Conservation (phyloP, 805 yeast species). For the Saccharomycopsis malanga region DNA sequence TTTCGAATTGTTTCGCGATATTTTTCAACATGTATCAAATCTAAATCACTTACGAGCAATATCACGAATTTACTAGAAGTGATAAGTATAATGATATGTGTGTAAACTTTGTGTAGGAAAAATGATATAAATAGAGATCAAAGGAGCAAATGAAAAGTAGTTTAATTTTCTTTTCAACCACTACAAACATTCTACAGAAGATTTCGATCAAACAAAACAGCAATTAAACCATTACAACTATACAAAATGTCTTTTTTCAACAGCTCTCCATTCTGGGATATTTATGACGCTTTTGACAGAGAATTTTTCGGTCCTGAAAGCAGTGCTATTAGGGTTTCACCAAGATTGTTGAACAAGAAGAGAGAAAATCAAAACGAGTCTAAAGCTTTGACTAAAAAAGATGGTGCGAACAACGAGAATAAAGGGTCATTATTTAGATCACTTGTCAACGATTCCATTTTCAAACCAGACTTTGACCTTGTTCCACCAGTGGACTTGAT, state of each 20-base stretch:
- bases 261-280: constrained; percentile 2
- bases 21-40: no score
- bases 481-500: constrained; percentile 32
- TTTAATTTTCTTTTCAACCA: no score
- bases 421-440: background rate
- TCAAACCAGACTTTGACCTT: constrained; percentile 14
- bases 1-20: no score
- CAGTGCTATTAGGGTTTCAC: constrained; percentile 10
- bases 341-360: background rate
- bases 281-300: constrained; percentile 8
- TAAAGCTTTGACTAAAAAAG: background rate
- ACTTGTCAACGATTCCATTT: background rate
- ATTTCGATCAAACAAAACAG: no score
- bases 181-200: no score
- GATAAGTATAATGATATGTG: no score
- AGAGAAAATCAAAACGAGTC: background rate
- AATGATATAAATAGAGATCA: no score
- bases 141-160: no score
- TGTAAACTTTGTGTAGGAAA: no score
- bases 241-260: background rate
- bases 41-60: no score
- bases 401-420: background rate
- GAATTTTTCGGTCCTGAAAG: constrained; percentile 5
- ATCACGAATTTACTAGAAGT: no score
- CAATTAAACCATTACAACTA: no score